Base-by-base conservation (phyloP, 129 eudicot species). In the Daucus carota region DNA sequence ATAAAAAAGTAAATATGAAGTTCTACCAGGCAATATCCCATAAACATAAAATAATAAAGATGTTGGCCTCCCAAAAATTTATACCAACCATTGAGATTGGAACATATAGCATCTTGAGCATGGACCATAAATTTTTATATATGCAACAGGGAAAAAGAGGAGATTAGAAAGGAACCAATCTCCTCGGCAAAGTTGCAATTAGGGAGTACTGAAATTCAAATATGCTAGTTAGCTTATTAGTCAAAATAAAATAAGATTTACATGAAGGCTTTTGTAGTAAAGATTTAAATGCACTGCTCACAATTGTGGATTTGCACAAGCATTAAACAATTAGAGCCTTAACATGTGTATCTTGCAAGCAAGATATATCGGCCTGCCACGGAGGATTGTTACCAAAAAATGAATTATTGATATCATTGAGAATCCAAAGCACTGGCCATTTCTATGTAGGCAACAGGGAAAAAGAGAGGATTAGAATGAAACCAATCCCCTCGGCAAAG, bases 91-190 rank as follows among this genome's bases (percentile, higher is more conserved):
- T 43, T 57, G 65, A 42, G 43, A 43, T 32, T 40, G 45, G 32
- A 34, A 68, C 32, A 42, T 33, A 18, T 6, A 67, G 47, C 60
- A 43, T 32, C 57, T 73, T 52, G 36, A 75, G 73, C 43, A 36
- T 17, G 28, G 73, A 81, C 85, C 91, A 47, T 43, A 44, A 38
- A 44, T 13, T 9, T 11, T 31, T 22, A 76, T 87, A 33, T 88
- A 62, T 90, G 96, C 93, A 90, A 88, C 96, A 89, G 88, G 97
- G 96, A 87, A 92, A 86, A 90, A 85, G 89, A 83, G 93, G 91
- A 78, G 83, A 87, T 76, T 79, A 74, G 78, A 22, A 50, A 38
- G 78, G 11, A 44, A 70, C 57, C 74, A 76, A 92, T 82, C 80
- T 84, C 90, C 95, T 89, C 86, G 93, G 96, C 91, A 92, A 92